phyloP scores from a whole-genome alignment of 2,329 filamentous ascomycete genomes.

The Fusarium algeriense region DNA sequence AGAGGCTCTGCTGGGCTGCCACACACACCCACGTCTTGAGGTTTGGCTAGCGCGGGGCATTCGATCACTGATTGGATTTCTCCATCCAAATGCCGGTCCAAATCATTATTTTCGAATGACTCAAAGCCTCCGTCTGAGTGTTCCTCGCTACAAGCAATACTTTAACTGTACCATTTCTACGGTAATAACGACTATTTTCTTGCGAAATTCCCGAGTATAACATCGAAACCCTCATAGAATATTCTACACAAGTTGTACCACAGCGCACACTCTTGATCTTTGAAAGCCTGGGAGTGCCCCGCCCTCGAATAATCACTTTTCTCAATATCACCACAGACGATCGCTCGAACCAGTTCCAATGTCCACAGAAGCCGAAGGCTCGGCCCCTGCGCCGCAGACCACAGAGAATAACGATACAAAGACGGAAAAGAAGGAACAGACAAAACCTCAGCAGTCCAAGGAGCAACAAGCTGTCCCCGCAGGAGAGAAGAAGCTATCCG shows the following conservation, averaged over 20 bases:
- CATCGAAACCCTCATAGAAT: background rate
- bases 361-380: constrained; percentile 51
- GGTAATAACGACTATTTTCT: constrained; percentile 2
- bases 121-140: constrained; percentile 46
- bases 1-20: constrained; percentile 32
- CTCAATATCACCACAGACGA: constrained; percentile 23
- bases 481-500: constrained; percentile 70
- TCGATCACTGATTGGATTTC: constrained; percentile 24
- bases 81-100: constrained; percentile 41
- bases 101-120: constrained; percentile 51
- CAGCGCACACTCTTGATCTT: constrained; percentile 20
- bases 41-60: constrained; percentile 52
- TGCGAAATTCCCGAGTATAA: background rate
- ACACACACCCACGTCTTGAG: constrained; percentile 8
- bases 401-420: constrained; percentile 46
- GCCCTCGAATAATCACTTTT: constrained; percentile 35
- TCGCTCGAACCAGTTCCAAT: constrained; percentile 39
- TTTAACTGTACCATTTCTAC: constrained; percentile 1
- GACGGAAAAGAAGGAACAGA: constrained; percentile 43
- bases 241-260: background rate
- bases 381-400: constrained; percentile 46
- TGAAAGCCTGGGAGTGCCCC: constrained; percentile 34
- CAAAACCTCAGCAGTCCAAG: constrained; percentile 44
- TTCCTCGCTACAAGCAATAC: constrained; percentile 22
- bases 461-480: constrained; percentile 37